Conservation (phyloP, 768 basidiomycete species). For the Pleurotus sapidus region DNA sequence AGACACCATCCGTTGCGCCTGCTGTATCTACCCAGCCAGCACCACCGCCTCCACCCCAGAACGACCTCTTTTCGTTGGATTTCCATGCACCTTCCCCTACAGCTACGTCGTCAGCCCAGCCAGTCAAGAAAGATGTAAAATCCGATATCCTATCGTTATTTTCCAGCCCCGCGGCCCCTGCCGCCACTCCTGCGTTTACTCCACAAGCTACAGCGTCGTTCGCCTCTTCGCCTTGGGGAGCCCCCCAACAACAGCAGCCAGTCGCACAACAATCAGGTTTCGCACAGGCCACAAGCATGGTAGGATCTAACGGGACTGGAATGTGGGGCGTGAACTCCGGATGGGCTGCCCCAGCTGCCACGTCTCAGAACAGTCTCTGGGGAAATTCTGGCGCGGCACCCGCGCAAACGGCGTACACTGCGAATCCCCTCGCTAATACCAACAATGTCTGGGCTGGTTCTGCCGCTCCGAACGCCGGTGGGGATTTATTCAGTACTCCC, state of each 20-base stretch:
- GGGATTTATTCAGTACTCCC: constrained; percentile 33
- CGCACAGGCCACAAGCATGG: constrained; percentile 44
- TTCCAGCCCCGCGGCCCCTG: constrained; percentile 40
- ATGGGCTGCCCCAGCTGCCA: constrained; percentile 43
- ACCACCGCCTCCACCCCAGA: constrained; percentile 31
- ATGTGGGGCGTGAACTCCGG: constrained; percentile 69
- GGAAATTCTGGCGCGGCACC: constrained; percentile 19
- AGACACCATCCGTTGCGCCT: constrained; percentile 22
- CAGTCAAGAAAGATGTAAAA: constrained; percentile 67
- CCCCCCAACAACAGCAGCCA: constrained; percentile 22
- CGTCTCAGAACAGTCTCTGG: constrained; percentile 41
- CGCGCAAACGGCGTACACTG: constrained; percentile 18
- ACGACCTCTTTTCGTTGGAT: constrained; percentile 83
- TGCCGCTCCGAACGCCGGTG: constrained; percentile 21
- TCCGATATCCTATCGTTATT: constrained; percentile 86
- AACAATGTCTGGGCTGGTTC: constrained; percentile 58
- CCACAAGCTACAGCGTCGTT: constrained; percentile 29
- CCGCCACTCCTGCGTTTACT: constrained; percentile 28
- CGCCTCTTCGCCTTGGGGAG: constrained; percentile 26
- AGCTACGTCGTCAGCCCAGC: constrained; percentile 20
- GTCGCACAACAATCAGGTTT: constrained; percentile 15
- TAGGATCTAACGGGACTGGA: constrained; percentile 50
- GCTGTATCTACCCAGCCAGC: constrained; percentile 26
- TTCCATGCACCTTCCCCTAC: constrained; percentile 63
- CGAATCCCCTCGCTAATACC: constrained; percentile 28